Evolutionary conservation across 139 green algal genomes (phyloP), one percentile per base, ranked within the genome.

Genomic region (Tetradesmus obliquus): DNA sequence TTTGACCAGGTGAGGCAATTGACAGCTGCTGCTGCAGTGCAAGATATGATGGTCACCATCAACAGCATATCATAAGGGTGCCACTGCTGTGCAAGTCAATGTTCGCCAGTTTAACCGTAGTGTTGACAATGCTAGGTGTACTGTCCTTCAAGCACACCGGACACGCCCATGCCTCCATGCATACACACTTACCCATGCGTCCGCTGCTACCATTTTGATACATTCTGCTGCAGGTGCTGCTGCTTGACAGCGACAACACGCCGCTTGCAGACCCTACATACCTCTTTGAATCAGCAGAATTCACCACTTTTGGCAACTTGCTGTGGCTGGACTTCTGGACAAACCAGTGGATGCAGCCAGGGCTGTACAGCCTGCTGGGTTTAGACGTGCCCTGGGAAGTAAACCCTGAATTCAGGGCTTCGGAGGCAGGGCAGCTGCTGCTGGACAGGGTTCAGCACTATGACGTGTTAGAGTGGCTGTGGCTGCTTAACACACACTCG

Each of bases 311-410:
- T 71, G 93, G 93, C 79, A 91, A 74, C 32, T 72, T 94, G 69
- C 84, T 93, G 45, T 94, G 89, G 89, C 89, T 79, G 3, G 93
- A 95, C 72, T 95, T 94, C 79, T 92, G 90, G 90, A 82, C 80
- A n/a, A 85, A 85, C 80, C 54, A 85, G 32, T 92, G 90, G 88
- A 91, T 87, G 88, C 12, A 91, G 24, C 57, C 79, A 15, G 58
- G 24, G 12, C n/a, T 87, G 2, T 91, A 87, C 20, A 57, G 53
- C 53, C 13, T 88, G 53, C 24, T 92, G 45, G 89, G 89, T 76
- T n/a, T 92, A 19, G 62, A 82, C 17, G 51, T 71, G 22, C 89
- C 89, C 10, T 92, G 80, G 89, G 80, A 88, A 8, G 17, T 54
- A 3, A 17, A 92, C 62, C 51, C 60, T 66, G 51, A 5, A 2